phyloP scores from a whole-genome alignment of 257 asterid species.

The Haberlea rhodopensis region DNA sequence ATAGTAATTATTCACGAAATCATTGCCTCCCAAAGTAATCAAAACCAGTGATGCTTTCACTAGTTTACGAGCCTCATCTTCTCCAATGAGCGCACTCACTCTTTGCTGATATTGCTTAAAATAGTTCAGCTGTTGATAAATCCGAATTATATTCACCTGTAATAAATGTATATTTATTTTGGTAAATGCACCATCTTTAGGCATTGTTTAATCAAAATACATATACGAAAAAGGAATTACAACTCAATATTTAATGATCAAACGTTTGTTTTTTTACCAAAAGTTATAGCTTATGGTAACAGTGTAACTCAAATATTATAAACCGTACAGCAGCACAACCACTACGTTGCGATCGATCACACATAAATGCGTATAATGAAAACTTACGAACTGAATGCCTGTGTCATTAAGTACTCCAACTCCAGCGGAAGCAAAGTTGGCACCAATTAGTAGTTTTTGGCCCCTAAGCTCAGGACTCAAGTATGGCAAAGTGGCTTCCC shows the following conservation, averaged over 20 bases:
- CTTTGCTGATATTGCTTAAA: constrained; percentile 59
- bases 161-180: too few species aligned
- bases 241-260: too few species aligned
- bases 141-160: constrained; percentile 74
- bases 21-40: constrained; percentile 85
- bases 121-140: constrained; percentile 48
- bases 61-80: constrained; percentile 32
- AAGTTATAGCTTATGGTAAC: too few species aligned
- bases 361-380: too few species aligned
- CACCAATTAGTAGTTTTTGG: constrained; percentile 58
- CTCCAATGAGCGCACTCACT: constrained; percentile 45
- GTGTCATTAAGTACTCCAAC: constrained; percentile 83
- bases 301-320: too few species aligned
- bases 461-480: constrained; percentile 58
- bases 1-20: constrained; percentile 83
- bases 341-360: too few species aligned
- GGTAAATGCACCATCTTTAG: too few species aligned
- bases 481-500: constrained; percentile 67
- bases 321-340: too few species aligned
- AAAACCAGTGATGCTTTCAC: constrained; percentile 54
- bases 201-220: too few species aligned
- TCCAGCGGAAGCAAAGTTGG: constrained; percentile 86
- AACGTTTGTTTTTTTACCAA: too few species aligned
- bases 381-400: constrained; percentile 76
- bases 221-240: too few species aligned